Base-by-base conservation (phyloP, 352 stramenopile genomes). In the Phytophthora cactorum region DNA sequence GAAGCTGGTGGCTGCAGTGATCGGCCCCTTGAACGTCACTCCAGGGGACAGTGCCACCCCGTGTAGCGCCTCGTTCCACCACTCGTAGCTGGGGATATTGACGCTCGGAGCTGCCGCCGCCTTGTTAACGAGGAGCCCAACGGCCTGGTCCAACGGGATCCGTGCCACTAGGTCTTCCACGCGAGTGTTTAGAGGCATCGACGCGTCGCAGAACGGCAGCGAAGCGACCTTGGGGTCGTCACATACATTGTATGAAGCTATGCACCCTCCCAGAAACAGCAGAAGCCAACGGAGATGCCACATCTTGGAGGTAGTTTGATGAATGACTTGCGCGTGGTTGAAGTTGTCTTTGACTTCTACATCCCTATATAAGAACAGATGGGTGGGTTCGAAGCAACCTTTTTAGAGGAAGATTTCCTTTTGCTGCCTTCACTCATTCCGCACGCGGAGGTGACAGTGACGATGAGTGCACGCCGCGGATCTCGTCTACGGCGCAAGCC, bases 21-120 rank as follows among this genome's bases (percentile, higher is more conserved):
- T 88, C 8, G 78, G 64, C 10, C 65, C 52, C 2, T 72, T 65
- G 46, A 93, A 95, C 25, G 58, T 63, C 39, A 96, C 89, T 4
- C 75, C 82, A 0, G 88, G 82, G 1, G 87, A 97, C 27, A 77
- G 38, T 41, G 77, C 91, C 34, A 97, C 78, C 22, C 92, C 93
- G 50, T 98, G 93, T 45, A 98, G 79, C 27, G 75, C 89, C 63
- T 98, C 90, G 54, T 84, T 96, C 88, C 91, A 97, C 89, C 90
- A 98, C 68, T 84, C 60, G 71, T 98, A 98, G 36, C 65, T 63
- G 0, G 80, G 87, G 32, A 98, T 34, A 4, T 70, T 70, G 1
- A 85, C 52, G 12, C 28, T 57, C 1, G 54, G 29, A 6, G 85
- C 43, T 0, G 54, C 68, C 2, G 68, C 69, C 28, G 90, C 75